These are phyloP conservation scores for Bipolaris cookei DNA, from an alignment of 2,329 filamentous ascomycete species.

Conservation along the genomic window DNA sequence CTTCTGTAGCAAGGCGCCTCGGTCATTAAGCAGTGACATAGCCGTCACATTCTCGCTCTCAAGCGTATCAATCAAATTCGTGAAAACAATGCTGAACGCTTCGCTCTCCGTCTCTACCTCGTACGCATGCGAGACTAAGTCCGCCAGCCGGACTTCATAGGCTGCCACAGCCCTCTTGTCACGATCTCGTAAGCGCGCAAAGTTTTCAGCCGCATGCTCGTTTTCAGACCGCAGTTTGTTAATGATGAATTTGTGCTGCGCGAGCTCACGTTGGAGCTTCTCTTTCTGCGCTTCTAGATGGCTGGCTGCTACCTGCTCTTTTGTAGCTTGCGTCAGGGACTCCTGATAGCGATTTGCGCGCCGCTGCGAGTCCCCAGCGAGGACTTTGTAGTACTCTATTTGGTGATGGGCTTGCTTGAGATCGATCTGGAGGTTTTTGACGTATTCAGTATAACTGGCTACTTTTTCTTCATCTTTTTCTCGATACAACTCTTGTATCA, in stretches of 20 bases:
- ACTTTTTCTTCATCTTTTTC: constrained; percentile 21
- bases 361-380: constrained; percentile 9
- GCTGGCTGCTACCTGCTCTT: constrained; percentile 5
- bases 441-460: constrained; percentile 21
- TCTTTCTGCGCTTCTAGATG: constrained; percentile 14
- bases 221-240: constrained; percentile 23
- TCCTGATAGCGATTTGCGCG: constrained; percentile 24
- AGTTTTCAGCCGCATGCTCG: constrained; percentile 8
- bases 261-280: constrained; percentile 16
- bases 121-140: background rate
- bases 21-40: constrained; percentile 8
- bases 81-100: constrained; percentile 11
- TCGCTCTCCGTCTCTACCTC: constrained; percentile 19
- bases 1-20: constrained; percentile 1
- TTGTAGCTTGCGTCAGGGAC: constrained; percentile 11
- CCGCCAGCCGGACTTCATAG: constrained; percentile 2
- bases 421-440: constrained; percentile 24
- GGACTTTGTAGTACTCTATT: constrained; percentile 19
- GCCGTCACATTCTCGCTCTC: constrained; percentile 13
- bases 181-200: constrained; percentile 9
- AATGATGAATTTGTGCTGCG: constrained; percentile 11
- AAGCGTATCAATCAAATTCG: constrained; percentile 15
- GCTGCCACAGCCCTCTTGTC: constrained; percentile 6
- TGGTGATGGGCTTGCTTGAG: constrained; percentile 22
- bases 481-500: no score